A percentile compares a stretch with the other conserved stretches of the same genome.
Conservation (phyloP, 2,329 filamentous ascomycete species). For the Colletotrichum aenigma region DNA sequence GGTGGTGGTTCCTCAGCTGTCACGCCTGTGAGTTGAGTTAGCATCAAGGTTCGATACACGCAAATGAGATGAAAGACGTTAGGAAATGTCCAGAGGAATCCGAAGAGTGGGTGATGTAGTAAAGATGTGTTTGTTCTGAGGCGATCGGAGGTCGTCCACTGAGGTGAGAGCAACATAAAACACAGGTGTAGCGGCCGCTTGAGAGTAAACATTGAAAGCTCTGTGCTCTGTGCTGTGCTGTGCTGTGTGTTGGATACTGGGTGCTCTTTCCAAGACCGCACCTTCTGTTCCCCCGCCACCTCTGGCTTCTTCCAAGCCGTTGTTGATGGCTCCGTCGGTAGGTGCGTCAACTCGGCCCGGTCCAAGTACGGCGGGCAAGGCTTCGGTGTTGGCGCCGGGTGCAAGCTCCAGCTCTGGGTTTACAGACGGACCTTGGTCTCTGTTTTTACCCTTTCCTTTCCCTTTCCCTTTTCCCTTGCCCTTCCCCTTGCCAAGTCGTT, state of each 20-base stretch:
- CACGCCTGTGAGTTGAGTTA: neutral
- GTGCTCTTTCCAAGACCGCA: neutral
- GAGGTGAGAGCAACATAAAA: neutral
- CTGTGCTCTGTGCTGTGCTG: neutral
- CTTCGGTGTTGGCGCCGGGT: neutral
- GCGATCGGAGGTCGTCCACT: neutral
- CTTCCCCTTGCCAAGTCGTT: neutral
- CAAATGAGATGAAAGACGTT: neutral
- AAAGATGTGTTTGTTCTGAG: neutral
- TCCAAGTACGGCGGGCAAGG: neutral
- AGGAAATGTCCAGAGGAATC: neutral
- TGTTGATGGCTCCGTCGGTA: neutral
- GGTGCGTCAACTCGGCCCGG: neutral
- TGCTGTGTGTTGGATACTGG: neutral
- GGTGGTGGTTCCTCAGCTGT: neutral
- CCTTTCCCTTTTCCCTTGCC: neutral
- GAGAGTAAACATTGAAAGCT: too few relatives aligned
- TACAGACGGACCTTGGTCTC: neutral
- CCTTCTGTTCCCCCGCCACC: neutral
- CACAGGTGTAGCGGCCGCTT: neutral
- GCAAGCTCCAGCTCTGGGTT: neutral
- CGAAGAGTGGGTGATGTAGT: neutral
- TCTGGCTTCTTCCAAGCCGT: neutral
- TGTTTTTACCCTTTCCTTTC: neutral
- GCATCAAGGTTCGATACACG: neutral